A percentile compares a stretch with the other conserved stretches of the same genome.
Conservation (phyloP, 331 rosid genomes). For the Quercus phellos region DNA sequence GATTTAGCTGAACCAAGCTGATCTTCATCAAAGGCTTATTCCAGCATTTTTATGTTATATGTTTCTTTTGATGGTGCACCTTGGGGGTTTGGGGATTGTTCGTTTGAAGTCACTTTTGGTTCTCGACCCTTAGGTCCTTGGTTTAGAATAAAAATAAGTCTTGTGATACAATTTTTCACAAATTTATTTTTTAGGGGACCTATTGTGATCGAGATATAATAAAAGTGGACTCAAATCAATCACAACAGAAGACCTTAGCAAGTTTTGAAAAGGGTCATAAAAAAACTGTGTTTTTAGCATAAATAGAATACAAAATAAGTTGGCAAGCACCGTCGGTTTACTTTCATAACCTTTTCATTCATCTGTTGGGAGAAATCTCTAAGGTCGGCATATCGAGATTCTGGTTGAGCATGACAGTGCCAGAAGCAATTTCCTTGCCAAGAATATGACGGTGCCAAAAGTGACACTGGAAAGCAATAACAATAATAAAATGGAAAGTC, state of each 20-base stretch:
- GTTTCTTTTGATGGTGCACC: background rate
- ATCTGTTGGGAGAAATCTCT: background rate
- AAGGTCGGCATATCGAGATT: background rate
- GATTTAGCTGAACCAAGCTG: constrained; percentile 23
- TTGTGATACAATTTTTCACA: too few relatives aligned
- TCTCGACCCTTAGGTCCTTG: background rate
- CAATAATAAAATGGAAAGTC: constrained; percentile 10
- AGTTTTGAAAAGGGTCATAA: too few relatives aligned
- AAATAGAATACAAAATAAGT: background rate
- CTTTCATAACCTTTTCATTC: background rate
- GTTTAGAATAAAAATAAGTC: background rate
- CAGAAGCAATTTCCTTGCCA: background rate
- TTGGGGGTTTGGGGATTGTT: background rate
- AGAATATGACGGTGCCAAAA: background rate
- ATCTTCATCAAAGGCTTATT: constrained; percentile 8
- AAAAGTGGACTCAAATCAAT: too few relatives aligned
- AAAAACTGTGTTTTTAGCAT: background rate
- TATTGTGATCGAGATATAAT: too few relatives aligned
- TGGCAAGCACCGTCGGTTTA: background rate
- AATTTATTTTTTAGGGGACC: too few relatives aligned
- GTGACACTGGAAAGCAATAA: background rate
- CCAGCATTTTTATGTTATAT: background rate
- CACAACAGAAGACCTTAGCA: too few relatives aligned
- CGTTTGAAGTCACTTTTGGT: too few relatives aligned
- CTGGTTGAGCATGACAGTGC: background rate